Base-by-base conservation (phyloP, 1,139 yeast species). In the Kurtzmaniella quercitrusa region DNA sequence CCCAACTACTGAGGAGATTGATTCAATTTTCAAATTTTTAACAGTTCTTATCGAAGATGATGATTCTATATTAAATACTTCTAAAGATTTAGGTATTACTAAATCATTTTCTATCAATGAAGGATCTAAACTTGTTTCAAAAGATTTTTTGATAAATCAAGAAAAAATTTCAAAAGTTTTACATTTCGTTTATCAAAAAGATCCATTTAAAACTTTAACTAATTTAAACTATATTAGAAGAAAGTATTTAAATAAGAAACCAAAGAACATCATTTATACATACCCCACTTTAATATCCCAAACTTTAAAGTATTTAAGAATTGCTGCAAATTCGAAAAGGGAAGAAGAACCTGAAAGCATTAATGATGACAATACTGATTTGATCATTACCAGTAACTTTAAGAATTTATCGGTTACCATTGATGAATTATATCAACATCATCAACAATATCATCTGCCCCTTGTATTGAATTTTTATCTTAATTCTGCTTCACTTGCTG, bases 251-350 rank as follows among this genome's bases (percentile, higher is more conserved):
- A 70, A 75, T 47, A 76, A 77, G 42, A 82, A 81, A 25, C 73
- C 76, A 1, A 70, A 65, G 12, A 77, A 79, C 52, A 73, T 82
- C 37, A 73, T 77, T 47, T 79, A 73, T 58, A 84, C 95, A 0
- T 86, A 82, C 57, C 95, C 96, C 1, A 77, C 95, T 0, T 65
- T 91, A 40, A 77, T 89, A 25, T 75, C 81, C 39, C 71, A 72
- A 44, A 75, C 84, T 16, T 66, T 88, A 50, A 75, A 71, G 52
- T 66, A 85, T 39, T 75, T 88, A 33, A 78, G 88, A 50, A 66
- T 80, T 39, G 68, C 75, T 34, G 75, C 79, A 3, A 54, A 56
- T 23, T 54, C 57, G 37, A 52, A 56, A 25, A 49, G 54, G 39
- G 44, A 49, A 42, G 38, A 55, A 44, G 31, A 7, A 7, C 23